Conservation (phyloP, 805 yeast species). For the Hanseniaspora mollemarum region DNA sequence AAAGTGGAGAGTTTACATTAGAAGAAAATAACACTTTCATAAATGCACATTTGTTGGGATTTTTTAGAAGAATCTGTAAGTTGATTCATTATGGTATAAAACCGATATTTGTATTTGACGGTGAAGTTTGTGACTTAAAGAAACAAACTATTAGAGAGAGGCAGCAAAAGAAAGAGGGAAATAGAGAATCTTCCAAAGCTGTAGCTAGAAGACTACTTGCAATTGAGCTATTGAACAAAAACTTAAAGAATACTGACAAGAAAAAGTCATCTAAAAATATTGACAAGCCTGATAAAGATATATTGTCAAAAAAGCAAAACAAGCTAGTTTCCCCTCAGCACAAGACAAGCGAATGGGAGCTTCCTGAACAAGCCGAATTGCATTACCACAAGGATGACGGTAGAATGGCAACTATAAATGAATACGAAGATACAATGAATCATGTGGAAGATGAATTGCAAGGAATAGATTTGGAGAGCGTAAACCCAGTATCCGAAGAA, state of each 20-base stretch:
- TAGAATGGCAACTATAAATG: slow-evolving; percentile 64
- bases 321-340: slow-evolving; percentile 20
- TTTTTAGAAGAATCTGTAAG: slow-evolving; percentile 86
- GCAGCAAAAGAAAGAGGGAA: slow-evolving; percentile 60
- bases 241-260: slow-evolving; percentile 30
- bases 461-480: slow-evolving; percentile 54
- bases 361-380: slow-evolving; percentile 58
- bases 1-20: slow-evolving; percentile 6
- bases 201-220: slow-evolving; percentile 78
- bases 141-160: slow-evolving; percentile 64
- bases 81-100: slow-evolving; percentile 71
- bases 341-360: slow-evolving; percentile 70
- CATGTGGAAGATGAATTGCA: slow-evolving; percentile 52
- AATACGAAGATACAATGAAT: slow-evolving; percentile 48
- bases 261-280: neutral
- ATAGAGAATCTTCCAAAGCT: slow-evolving; percentile 52
- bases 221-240: slow-evolving; percentile 52
- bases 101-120: slow-evolving; percentile 91
- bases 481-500: slow-evolving; percentile 75
- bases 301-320: slow-evolving; percentile 31
- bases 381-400: slow-evolving; percentile 47
- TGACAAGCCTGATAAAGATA: slow-evolving; percentile 22
- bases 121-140: slow-evolving; percentile 82
- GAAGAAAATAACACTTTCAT: slow-evolving; percentile 62
- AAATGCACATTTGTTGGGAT: slow-evolving; percentile 88